Evolutionary conservation across 2,329 filamentous ascomycete genomes (phyloP), one percentile per base, ranked within the genome.

Genomic region (Nigrospora oryzae): DNA sequence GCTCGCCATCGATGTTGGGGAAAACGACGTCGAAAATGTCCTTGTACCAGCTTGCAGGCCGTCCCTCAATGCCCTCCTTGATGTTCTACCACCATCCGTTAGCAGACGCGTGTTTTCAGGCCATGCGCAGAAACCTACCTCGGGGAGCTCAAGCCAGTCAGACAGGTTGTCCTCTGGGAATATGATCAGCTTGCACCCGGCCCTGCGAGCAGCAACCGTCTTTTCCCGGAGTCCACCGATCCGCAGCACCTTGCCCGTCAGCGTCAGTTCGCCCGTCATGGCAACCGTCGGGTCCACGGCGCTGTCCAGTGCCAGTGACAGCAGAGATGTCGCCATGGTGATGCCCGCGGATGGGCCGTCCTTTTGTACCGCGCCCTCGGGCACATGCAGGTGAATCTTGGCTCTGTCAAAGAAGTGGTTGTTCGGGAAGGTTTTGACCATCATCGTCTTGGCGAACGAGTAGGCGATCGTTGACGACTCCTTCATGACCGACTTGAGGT

Each of bases 401-500:
- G 91, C 93, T 69, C 93, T 90, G 61, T 97, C 89, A 58, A 98
- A 95, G 74, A 97, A 98, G 62, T 83, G 80, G 66, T 98, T 98
- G 47, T 89, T 83, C 1, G 89, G 83, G 69, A 90, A 98, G 36
- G 86, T 70, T 59, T 81, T 84, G 8, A 85, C 89, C 75, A 97
- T 83, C 48, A 91, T 74, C 1, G 89, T 83, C 70, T 97, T 97
- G 57, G 89, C 84, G 59, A 95, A 98, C 0, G 89, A 95, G 71
- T 98, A 97, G 39, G 93, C 94, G 52, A 98, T 96, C 3, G 81
- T 75, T 0, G 89, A 93, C 2, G 90, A 96, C 68, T 98, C 93
- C 68, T 96, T 97, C 94, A 98, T 98, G 35, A 98, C 93, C 14
- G 81, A 80, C 70, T 95, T 93, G 40, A 98, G 75, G 61, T 97